Evolutionary conservation across 2,329 filamentous ascomycete genomes (phyloP).

Genomic region (Ceratocystis eucalypticola): DNA sequence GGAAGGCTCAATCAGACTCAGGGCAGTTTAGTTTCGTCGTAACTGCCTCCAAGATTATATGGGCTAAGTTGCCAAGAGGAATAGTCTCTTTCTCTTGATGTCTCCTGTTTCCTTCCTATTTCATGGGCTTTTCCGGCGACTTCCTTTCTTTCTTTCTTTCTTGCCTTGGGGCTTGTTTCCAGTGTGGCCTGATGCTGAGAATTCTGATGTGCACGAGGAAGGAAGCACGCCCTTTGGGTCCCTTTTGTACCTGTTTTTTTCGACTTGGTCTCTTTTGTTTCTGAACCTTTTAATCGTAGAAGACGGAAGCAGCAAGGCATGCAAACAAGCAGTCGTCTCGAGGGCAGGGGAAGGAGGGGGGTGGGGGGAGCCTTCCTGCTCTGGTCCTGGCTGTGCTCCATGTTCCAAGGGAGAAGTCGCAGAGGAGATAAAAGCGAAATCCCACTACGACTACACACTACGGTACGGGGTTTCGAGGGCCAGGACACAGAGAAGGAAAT

Average conservation of each 20-base stretch:
- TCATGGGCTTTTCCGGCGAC: not conserved
- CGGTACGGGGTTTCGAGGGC: not conserved
- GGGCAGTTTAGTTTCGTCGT: not conserved
- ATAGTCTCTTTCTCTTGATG: not conserved
- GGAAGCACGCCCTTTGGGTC: not conserved
- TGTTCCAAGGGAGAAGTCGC: not conserved
- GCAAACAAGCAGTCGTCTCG: constrained; percentile 1
- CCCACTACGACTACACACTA: not conserved
- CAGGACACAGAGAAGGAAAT: not conserved
- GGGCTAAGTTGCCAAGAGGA: not conserved
- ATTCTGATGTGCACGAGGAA: not conserved
- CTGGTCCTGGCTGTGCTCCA: not conserved
- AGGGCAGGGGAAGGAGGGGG: not conserved
- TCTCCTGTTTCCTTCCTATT: constrained; percentile 5
- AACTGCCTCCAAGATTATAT: not conserved
- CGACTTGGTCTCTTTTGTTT: not conserved
- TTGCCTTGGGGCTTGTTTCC: not conserved
- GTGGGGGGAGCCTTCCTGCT: not conserved
- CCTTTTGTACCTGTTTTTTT: not conserved
- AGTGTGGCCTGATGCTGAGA: constrained; percentile 2
- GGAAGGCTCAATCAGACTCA: not conserved
- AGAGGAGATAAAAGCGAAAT: not conserved
- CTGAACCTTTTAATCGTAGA: not conserved
- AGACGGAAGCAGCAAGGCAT: constrained; percentile 6
- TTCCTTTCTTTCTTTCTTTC: not conserved